Conservation (phyloP, 108 stramenopile species). For the Fistulifera pelliculosa region DNA sequence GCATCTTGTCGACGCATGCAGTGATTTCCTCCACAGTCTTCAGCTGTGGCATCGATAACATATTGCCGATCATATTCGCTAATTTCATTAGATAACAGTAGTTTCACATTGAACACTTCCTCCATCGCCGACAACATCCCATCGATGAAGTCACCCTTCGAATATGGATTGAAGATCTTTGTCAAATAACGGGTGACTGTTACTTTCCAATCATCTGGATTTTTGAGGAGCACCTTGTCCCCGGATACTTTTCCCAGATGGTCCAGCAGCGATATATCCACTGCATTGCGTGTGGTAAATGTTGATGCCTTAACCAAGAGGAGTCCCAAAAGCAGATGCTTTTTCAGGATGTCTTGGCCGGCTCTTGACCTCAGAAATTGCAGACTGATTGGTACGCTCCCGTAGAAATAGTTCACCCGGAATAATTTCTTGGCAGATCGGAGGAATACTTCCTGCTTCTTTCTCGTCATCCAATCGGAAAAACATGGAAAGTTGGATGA, state of each 20-base stretch:
- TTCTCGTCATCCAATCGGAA: too few species aligned
- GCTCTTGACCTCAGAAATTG: too few species aligned
- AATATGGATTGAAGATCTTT: conserved; percentile 14
- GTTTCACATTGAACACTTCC: conserved; percentile 4
- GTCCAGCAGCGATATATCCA: conserved; percentile 24
- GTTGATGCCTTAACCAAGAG: conserved; percentile 1
- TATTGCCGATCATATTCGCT: conserved; percentile 12
- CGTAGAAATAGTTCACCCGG: too few species aligned
- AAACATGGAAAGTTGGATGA: too few species aligned
- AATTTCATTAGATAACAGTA: conserved; percentile 6
- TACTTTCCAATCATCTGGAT: not conserved
- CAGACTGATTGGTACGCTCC: too few species aligned
- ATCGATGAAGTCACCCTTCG: conserved; percentile 13
- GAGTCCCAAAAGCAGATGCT: too few species aligned
- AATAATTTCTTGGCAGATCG: too few species aligned
- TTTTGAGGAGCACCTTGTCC: conserved; percentile 2
- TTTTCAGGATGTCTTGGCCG: too few species aligned
- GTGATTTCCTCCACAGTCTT: too few species aligned
- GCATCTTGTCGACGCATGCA: not conserved
- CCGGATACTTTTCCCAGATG: conserved; percentile 15
- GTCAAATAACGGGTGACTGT: too few species aligned
- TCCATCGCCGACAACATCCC: conserved; percentile 9
- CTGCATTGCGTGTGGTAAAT: conserved; percentile 42
- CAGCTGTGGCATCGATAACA: not conserved
- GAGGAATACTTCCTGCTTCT: too few species aligned